Base-by-base conservation (phyloP, 164 flowering plant species). In the Umbellularia californica region DNA sequence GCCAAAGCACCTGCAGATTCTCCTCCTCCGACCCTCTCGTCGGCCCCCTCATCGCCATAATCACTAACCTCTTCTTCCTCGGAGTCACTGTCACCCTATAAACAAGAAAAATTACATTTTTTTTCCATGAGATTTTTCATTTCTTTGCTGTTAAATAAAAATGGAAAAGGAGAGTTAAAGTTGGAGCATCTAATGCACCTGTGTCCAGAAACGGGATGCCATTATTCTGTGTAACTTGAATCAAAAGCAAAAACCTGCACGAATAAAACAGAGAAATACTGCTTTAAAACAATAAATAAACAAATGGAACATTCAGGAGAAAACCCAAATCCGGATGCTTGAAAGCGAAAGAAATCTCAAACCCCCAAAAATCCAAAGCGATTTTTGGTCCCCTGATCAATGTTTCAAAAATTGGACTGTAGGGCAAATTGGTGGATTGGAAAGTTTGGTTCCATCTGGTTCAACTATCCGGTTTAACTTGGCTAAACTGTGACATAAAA, bases 61-160 rank as follows among this genome's bases (percentile, higher is more conserved):
- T 86, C 89, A 77, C 76, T 83, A 25, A 74, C 80, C 64, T 86
- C 88, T 52, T 83, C 84, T 64, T 83, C 90, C 77, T 90, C 96
- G 0, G 84, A 72, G 58, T 88, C 94, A 77, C 86, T 83, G 25
- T 81, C 89, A 64, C 86, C 88, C 90, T 87, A 58, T 41, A 20
- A 76, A 33, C 22, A 12, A 19, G 2, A 71, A 71, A 12, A 60
- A 60, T n/a, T 2, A 2, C 13, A 22, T 6, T 6, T 22, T 6
- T 22, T 64, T 64, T 64, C 67, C 27, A 12, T 64, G 13, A 64
- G 28, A 14, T 3, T 64, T 64, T 23, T 64, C 27, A 60, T 19
- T 5, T 7, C 67, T 64, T 22, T 64, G 27, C 60, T 55, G 60
- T 55, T 15, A 19, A 41, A 41, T 41, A 9, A 41, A 23, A 60